phyloP scores from a whole-genome alignment of 2,329 filamentous ascomycete species.

The Diaporthe sp. region DNA sequence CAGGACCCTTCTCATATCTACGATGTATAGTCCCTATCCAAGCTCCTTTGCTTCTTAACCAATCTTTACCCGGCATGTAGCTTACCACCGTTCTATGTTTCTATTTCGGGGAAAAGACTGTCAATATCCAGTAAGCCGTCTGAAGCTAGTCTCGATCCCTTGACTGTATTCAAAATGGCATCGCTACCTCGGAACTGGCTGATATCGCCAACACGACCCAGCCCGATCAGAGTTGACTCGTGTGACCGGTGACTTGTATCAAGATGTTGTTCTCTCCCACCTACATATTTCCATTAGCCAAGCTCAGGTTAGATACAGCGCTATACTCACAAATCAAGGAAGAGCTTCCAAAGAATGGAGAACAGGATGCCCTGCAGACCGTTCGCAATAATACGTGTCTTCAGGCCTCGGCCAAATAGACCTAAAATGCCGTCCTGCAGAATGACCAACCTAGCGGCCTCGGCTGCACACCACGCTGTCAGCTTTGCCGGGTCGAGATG shows the following conservation, averaged over 20 bases:
- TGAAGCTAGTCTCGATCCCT: neutral
- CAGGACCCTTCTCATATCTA: neutral
- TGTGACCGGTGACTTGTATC: neutral
- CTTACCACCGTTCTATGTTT: neutral
- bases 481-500: neutral
- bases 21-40: neutral
- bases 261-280: conserved; percentile 23
- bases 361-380: conserved; percentile 61
- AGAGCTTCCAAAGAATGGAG: conserved; percentile 63
- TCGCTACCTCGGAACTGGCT: neutral
- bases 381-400: conserved; percentile 62
- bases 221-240: neutral
- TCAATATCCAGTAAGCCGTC: neutral
- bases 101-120: neutral
- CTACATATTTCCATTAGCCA: neutral
- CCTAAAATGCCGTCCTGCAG: conserved; percentile 56
- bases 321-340: conserved; percentile 58
- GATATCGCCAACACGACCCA: neutral
- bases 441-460: conserved; percentile 57
- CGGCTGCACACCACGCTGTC: conserved; percentile 45
- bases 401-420: conserved; percentile 59
- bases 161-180: neutral
- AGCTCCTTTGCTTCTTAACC: neutral
- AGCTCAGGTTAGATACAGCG: too few relatives aligned
- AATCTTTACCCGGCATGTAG: neutral